Percentiles rank a stretch among this genome's conserved stretches.
Conservation (phyloP, 805 yeast genomes). For the Ogataea wickerhamii region DNA sequence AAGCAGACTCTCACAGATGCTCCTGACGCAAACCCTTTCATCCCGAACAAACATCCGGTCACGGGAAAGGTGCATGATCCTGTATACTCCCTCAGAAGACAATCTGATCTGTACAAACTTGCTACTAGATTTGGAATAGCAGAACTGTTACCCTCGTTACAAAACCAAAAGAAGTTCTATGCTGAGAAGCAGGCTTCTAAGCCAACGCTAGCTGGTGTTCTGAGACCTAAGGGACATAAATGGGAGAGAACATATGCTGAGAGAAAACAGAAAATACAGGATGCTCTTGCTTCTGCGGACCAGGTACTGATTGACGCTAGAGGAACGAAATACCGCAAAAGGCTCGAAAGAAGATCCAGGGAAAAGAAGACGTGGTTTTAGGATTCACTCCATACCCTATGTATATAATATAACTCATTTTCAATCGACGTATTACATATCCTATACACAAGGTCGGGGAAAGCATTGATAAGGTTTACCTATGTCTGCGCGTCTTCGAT, state of each 20-base stretch:
- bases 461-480: too few species aligned
- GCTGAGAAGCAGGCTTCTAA: slow-evolving; percentile 71
- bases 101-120: slow-evolving; percentile 76
- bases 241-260: slow-evolving; percentile 66
- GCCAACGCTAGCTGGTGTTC: slow-evolving; percentile 71
- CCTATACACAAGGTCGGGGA: too few species aligned
- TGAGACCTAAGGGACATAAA: slow-evolving; percentile 74
- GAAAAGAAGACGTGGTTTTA: slow-evolving; percentile 38
- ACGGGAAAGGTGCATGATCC: slow-evolving; percentile 78
- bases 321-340: slow-evolving; percentile 46
- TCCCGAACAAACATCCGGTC: slow-evolving; percentile 79
- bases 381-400: not conserved
- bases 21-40: slow-evolving; percentile 77
- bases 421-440: too few species aligned
- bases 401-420: slow-evolving; percentile 7
- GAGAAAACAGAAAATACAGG: slow-evolving; percentile 57
- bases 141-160: slow-evolving; percentile 67
- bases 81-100: slow-evolving; percentile 73
- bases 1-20: slow-evolving; percentile 65
- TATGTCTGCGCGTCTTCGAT: too few species aligned
- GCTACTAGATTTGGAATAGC: slow-evolving; percentile 79
- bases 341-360: slow-evolving; percentile 39
- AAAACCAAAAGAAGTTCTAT: slow-evolving; percentile 63
- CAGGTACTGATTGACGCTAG: slow-evolving; percentile 61
- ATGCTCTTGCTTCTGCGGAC: slow-evolving; percentile 67